Evolutionary conservation across 176 grass and related monocot species (phyloP).

Genomic region (Cenchrus fungigraminus): DNA sequence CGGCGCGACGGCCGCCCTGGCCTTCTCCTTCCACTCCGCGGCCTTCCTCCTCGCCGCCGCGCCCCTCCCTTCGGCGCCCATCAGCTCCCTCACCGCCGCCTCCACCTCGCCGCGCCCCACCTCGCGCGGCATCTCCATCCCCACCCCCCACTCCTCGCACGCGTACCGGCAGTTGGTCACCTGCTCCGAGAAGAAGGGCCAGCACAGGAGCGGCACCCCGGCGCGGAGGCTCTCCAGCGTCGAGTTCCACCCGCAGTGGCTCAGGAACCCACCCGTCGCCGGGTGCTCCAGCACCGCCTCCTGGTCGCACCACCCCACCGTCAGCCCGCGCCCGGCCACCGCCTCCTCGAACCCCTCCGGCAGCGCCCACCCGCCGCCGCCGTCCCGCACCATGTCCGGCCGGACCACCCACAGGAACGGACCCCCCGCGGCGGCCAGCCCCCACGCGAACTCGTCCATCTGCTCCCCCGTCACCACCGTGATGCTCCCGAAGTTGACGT

Average conservation of each 20-base stretch:
- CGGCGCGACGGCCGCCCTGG: conserved; percentile 13
- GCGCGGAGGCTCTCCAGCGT: conserved; percentile 59
- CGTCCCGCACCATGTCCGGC: conserved; percentile 58
- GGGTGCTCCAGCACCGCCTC: conserved; percentile 60
- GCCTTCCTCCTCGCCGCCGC: conserved; percentile 42
- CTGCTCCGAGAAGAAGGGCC: conserved; percentile 75
- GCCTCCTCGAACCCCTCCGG: conserved; percentile 46
- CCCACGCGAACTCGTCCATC: conserved; percentile 69
- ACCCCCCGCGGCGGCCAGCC: conserved; percentile 49
- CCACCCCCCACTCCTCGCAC: conserved; percentile 66
- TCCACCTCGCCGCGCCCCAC: conserved; percentile 50
- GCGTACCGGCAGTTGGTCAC: conserved; percentile 58
- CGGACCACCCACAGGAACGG: conserved; percentile 77
- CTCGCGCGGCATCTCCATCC: conserved; percentile 52
- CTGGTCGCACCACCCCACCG: conserved; percentile 67
- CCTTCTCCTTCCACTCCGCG: conserved; percentile 56
- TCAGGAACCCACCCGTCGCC: conserved; percentile 57
- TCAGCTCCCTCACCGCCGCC: conserved; percentile 52
- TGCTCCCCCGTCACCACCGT: conserved; percentile 57
- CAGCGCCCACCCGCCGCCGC: conserved; percentile 23
- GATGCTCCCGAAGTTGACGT: conserved; percentile 71
- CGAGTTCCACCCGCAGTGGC: conserved; percentile 76
- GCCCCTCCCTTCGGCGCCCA: conserved; percentile 53
- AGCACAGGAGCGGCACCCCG: conserved; percentile 69
- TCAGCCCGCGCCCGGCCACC: conserved; percentile 42